These are phyloP conservation scores for Fusarium papillatum DNA, from an alignment of 2,329 filamentous ascomycete species.

Conservation along the genomic window DNA sequence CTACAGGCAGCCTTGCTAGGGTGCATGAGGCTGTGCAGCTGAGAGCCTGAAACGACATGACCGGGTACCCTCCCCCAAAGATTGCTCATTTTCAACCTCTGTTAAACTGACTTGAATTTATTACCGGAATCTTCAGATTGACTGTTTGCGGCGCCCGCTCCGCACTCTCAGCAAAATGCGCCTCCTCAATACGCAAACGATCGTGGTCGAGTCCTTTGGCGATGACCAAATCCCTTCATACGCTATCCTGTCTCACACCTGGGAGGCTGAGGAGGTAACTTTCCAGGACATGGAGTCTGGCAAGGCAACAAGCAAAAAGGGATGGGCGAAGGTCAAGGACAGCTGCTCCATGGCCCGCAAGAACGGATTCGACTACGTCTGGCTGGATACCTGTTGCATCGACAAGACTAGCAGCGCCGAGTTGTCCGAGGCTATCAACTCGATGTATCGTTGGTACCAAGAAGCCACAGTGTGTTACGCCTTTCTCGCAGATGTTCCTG, in stretches of 20 bases:
- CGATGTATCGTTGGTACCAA: neutral
- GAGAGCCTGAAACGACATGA: neutral
- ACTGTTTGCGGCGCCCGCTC: too few species aligned
- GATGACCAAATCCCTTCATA: conserved; percentile 24
- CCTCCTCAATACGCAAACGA: conserved; percentile 30
- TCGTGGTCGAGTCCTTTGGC: conserved; percentile 28
- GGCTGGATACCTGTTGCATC: neutral
- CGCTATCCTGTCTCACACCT: conserved; percentile 38
- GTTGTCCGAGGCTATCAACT: neutral
- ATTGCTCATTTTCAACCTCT: neutral
- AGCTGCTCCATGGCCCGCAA: conserved; percentile 29
- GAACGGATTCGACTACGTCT: neutral
- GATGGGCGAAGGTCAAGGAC: conserved; percentile 41
- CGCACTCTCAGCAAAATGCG: conserved; percentile 13
- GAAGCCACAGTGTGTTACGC: neutral
- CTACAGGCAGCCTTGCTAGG: neutral
- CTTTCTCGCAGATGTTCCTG: neutral
- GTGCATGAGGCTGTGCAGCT: neutral
- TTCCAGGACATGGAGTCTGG: conserved; percentile 14
- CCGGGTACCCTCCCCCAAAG: neutral
- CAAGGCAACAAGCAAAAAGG: conserved; percentile 19
- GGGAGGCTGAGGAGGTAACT: conserved; percentile 22
- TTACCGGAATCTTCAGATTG: neutral
- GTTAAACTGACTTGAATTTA: neutral
- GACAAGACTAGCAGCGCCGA: neutral